A percentile compares a stretch with the other conserved stretches of the same genome.
Conservation (phyloP, 2,329 filamentous ascomycete species). For the Pseudogymnoascus sp. region DNA sequence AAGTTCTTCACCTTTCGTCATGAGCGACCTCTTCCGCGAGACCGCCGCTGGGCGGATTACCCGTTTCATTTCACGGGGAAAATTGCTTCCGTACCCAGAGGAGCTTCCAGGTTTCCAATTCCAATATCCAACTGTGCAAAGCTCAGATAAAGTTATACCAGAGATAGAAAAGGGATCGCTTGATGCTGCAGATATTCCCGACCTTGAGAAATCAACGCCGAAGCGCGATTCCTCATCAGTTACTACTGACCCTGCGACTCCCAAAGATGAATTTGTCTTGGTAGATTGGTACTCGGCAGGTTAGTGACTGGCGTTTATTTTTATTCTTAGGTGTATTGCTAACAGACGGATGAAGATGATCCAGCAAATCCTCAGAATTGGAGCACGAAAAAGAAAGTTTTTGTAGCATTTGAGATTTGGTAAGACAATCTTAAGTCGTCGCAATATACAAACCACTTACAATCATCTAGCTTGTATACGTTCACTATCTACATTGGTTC, state of each 20-base stretch:
- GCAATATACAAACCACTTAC: slow-evolving; percentile 25
- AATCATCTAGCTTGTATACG: slow-evolving; percentile 40
- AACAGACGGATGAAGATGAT: slow-evolving; percentile 16
- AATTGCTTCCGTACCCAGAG: slow-evolving; percentile 37
- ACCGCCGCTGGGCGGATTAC: slow-evolving; percentile 34
- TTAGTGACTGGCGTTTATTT: background rate
- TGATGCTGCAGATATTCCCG: slow-evolving; percentile 28
- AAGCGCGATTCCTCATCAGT: background rate
- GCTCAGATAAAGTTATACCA: slow-evolving; percentile 41
- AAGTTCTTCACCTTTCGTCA: slow-evolving; percentile 11
- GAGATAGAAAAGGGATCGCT: slow-evolving; percentile 24
- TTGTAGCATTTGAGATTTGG: slow-evolving; percentile 23
- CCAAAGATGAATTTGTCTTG: slow-evolving; percentile 31
- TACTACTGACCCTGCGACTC: slow-evolving; percentile 12
- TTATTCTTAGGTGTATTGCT: background rate
- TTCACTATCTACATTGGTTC: slow-evolving; percentile 45
- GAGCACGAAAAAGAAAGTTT: slow-evolving; percentile 12
- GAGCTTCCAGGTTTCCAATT: slow-evolving; percentile 41
- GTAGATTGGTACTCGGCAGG: slow-evolving; percentile 12
- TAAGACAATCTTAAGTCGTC: slow-evolving; percentile 10
- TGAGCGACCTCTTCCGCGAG: slow-evolving; percentile 37
- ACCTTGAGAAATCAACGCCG: slow-evolving; percentile 8
- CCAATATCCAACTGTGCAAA: slow-evolving; percentile 42
- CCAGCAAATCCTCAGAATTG: slow-evolving; percentile 28
- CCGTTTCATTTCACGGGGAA: slow-evolving; percentile 33